phyloP scores from a whole-genome alignment of 2,329 filamentous ascomycete genomes.

The Arthrobotrys sinensis region DNA sequence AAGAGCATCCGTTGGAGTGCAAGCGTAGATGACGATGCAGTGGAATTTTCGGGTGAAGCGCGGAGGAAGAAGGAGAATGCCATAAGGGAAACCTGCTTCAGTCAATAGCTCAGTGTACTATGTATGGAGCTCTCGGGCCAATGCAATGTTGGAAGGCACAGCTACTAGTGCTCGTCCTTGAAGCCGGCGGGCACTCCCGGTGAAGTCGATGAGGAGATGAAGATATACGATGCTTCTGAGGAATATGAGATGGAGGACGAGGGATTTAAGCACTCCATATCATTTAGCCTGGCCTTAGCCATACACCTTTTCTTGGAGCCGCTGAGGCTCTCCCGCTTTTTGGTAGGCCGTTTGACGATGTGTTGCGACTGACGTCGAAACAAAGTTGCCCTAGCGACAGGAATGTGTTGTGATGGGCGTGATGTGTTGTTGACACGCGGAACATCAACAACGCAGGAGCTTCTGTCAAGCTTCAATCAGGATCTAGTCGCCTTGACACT shows the following conservation, averaged over 20 bases:
- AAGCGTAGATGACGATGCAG: slow-evolving; percentile 45
- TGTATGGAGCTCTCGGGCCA: neutral
- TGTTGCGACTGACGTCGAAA: slow-evolving; percentile 51
- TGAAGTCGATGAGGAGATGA: neutral
- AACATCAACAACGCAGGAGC: slow-evolving; percentile 21
- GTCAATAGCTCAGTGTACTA: neutral
- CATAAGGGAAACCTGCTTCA: slow-evolving; percentile 26
- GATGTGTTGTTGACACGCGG: slow-evolving; percentile 50
- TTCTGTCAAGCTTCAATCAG: neutral
- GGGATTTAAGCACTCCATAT: slow-evolving; percentile 3
- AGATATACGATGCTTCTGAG: neutral
- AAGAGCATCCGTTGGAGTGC: slow-evolving; percentile 52
- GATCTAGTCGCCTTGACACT: slow-evolving; percentile 8
- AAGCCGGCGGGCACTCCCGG: neutral
- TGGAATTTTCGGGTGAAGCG: slow-evolving; percentile 39
- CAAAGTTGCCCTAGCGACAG: slow-evolving; percentile 54
- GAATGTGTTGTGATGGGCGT: slow-evolving; percentile 45
- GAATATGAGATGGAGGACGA: neutral
- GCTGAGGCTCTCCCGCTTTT: slow-evolving; percentile 18
- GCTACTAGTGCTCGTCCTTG: neutral
- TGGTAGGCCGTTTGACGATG: slow-evolving; percentile 46
- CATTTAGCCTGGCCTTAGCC: neutral
- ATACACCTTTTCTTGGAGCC: neutral
- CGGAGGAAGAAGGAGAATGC: slow-evolving; percentile 19
- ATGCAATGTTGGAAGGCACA: slow-evolving; percentile 2